A percentile compares a stretch with the other conserved stretches of the same genome.
phyloP scores from a whole-genome alignment of 2,329 filamentous ascomycete species.

The Xylaria sp. region DNA sequence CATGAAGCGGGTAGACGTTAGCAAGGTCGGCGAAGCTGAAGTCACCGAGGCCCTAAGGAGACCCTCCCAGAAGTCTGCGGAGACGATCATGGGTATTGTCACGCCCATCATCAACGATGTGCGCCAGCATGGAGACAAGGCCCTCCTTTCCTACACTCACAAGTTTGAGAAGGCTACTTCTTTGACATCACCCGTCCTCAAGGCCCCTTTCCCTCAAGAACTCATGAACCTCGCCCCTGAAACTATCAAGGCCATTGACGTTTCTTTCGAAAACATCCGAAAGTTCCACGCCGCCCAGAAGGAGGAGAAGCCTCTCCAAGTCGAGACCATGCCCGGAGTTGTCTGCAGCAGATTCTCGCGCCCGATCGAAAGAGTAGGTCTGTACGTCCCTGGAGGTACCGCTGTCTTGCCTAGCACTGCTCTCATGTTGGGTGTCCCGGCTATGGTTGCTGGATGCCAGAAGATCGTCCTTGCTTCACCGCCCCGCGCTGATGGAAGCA shows the following conservation, averaged over 20 bases:
- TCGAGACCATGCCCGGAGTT: slow-evolving; percentile 98
- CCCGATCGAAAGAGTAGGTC: slow-evolving; percentile 90
- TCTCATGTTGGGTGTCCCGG: slow-evolving; percentile 95
- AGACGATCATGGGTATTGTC: slow-evolving; percentile 86
- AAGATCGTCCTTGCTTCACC: slow-evolving; percentile 92
- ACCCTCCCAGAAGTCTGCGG: slow-evolving; percentile 91
- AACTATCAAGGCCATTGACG: slow-evolving; percentile 86
- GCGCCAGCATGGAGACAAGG: slow-evolving; percentile 75
- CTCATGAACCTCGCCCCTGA: slow-evolving; percentile 82
- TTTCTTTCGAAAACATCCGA: slow-evolving; percentile 89
- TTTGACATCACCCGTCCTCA: slow-evolving; percentile 80
- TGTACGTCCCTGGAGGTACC: slow-evolving; percentile 94
- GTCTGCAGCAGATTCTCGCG: slow-evolving; percentile 88
- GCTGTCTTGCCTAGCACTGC: slow-evolving; percentile 96
- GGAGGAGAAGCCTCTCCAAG: slow-evolving; percentile 71
- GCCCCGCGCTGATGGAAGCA: slow-evolving; percentile 78
- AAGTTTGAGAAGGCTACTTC: slow-evolving; percentile 97
- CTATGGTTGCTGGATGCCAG: slow-evolving; percentile 94
- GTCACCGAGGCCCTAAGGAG: slow-evolving; percentile 74
- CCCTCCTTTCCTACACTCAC: slow-evolving; percentile 87
- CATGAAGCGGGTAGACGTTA: slow-evolving; percentile 74
- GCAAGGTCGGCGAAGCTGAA: slow-evolving; percentile 56
- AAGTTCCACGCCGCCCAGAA: slow-evolving; percentile 91
- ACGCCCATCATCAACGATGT: slow-evolving; percentile 88
- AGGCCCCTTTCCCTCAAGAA: slow-evolving; percentile 77